These are phyloP conservation scores for Pyrus bretschneideri DNA, from an alignment of 306 rosid species.

Conservation along the genomic window DNA sequence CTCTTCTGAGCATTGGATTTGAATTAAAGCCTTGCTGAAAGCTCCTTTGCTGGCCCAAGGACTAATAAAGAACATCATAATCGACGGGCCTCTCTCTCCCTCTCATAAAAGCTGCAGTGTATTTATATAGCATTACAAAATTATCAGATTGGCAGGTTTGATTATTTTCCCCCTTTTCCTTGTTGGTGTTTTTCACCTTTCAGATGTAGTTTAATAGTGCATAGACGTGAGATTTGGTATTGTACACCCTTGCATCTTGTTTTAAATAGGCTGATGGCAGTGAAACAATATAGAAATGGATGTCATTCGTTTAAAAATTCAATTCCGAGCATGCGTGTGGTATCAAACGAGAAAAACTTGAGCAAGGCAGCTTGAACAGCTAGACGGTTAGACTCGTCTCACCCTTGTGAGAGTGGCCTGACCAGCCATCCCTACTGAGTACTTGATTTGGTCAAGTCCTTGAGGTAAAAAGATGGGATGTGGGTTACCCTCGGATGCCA, in stretches of 20 bases:
- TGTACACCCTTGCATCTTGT: constrained; percentile 27
- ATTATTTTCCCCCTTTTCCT: constrained; percentile 9
- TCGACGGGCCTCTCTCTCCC: background rate
- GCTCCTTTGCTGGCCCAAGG: constrained; percentile 6
- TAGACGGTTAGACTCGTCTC: background rate
- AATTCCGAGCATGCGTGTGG: background rate
- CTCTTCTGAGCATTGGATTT: constrained; percentile 94
- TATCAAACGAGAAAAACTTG: background rate
- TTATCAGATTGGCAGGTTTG: constrained; percentile 41
- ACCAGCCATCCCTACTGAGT: too few species aligned
- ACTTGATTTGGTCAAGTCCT: background rate
- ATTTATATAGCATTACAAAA: constrained; percentile 22
- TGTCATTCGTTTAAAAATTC: background rate
- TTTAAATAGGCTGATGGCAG: constrained; percentile 35
- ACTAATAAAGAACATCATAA: constrained; percentile 2
- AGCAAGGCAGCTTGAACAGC: background rate
- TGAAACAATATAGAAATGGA: constrained; percentile 30
- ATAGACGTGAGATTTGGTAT: constrained; percentile 51
- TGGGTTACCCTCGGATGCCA: background rate
- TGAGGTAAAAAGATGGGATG: background rate
- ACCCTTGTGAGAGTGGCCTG: too few species aligned
- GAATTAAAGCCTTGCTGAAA: constrained; percentile 95
- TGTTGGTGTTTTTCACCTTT: background rate
- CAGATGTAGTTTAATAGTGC: constrained; percentile 32
- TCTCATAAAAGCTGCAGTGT: constrained; percentile 32